phyloP scores from a whole-genome alignment of 179 eudicot genomes.

The Actinidia arguta region DNA sequence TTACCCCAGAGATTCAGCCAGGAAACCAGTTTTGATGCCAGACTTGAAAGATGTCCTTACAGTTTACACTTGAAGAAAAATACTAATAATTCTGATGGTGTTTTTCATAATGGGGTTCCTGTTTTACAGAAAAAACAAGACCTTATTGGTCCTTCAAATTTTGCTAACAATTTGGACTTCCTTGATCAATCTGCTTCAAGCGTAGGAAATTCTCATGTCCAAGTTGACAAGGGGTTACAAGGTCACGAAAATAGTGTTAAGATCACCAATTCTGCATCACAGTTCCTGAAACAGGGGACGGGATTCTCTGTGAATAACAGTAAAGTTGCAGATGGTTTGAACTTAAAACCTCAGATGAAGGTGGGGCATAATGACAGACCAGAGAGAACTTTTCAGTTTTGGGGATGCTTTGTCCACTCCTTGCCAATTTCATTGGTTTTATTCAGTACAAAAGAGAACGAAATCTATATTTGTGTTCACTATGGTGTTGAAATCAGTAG shows the following conservation, averaged over 20 bases:
- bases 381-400: slow-evolving; percentile 39
- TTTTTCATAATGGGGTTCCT: slow-evolving; percentile 25
- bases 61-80: slow-evolving; percentile 17
- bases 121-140: slow-evolving; percentile 27
- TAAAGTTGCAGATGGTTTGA: slow-evolving; percentile 33
- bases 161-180: slow-evolving; percentile 16
- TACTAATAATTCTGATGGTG: slow-evolving; percentile 21
- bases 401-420: slow-evolving; percentile 77
- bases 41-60: slow-evolving; percentile 22
- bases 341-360: slow-evolving; percentile 23
- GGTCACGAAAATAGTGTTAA: slow-evolving; percentile 29
- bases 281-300: slow-evolving; percentile 30
- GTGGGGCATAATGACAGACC: slow-evolving; percentile 26
- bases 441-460: slow-evolving; percentile 51
- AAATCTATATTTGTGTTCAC: slow-evolving; percentile 66
- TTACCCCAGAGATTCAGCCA: slow-evolving; percentile 37
- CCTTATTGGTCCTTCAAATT: slow-evolving; percentile 16
- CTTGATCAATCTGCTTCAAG: slow-evolving; percentile 22
- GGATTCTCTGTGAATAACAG: slow-evolving; percentile 24
- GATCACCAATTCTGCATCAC: slow-evolving; percentile 19
- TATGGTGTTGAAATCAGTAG: slow-evolving; percentile 65
- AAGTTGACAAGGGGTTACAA: slow-evolving; percentile 18
- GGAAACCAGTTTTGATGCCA: slow-evolving; percentile 25
- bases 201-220: slow-evolving; percentile 22
- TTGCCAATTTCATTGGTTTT: slow-evolving; percentile 65